phyloP scores from a whole-genome alignment of 495 filamentous ascomycete genomes.

The Penicillium desertorum region DNA sequence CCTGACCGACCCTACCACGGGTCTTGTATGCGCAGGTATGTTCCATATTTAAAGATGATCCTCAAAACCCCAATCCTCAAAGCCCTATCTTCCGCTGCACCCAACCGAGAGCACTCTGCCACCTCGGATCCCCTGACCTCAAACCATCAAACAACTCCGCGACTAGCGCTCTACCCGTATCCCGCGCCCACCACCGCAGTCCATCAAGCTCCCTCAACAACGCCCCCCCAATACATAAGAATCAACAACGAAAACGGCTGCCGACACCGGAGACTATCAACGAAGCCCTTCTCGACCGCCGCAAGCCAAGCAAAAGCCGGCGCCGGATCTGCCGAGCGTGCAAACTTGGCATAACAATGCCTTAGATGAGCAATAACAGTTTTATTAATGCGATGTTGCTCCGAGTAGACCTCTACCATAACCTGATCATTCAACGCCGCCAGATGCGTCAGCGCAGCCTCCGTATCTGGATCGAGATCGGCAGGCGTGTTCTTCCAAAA shows the following conservation, averaged over 20 bases:
- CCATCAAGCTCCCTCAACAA: slow-evolving; percentile 27
- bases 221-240: slow-evolving; percentile 33
- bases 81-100: slow-evolving; percentile 12
- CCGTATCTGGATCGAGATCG: slow-evolving; percentile 22
- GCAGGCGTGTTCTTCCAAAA: slow-evolving; percentile 18
- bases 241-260: slow-evolving; percentile 30
- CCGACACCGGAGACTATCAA: slow-evolving; percentile 22
- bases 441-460: slow-evolving; percentile 20
- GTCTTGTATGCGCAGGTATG: not conserved
- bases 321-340: slow-evolving; percentile 20
- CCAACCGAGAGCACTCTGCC: slow-evolving; percentile 29
- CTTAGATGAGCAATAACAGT: slow-evolving; percentile 27
- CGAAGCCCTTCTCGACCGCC: slow-evolving; percentile 29
- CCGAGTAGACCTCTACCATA: slow-evolving; percentile 9
- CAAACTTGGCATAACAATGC: slow-evolving; percentile 29
- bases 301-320: slow-evolving; percentile 33
- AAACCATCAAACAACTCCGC: slow-evolving; percentile 22
- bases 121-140: slow-evolving; percentile 14
- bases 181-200: slow-evolving; percentile 32
- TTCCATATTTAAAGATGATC: not conserved
- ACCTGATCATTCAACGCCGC: slow-evolving; percentile 23
- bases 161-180: slow-evolving; percentile 27
- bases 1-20: no score
- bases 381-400: slow-evolving; percentile 21
- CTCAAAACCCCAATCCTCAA: not conserved